A percentile compares a stretch with the other conserved stretches of the same genome.
phyloP scores from a whole-genome alignment of 2,329 filamentous ascomycete genomes.

The Aspergillus tanneri region DNA sequence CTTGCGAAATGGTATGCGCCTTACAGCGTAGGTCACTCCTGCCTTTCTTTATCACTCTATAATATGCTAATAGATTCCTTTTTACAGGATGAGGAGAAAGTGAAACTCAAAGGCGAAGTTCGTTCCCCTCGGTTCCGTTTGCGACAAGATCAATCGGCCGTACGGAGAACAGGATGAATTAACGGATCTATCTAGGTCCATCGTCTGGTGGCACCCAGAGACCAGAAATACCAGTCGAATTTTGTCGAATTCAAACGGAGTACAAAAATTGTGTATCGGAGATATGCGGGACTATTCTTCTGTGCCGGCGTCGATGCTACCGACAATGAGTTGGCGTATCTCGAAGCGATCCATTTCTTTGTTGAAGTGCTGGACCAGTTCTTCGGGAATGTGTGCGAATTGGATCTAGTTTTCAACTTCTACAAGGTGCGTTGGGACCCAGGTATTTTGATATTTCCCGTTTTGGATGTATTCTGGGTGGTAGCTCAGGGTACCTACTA shows the following conservation, averaged over 20 bases:
- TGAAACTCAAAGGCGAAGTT: constrained; percentile 97
- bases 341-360: constrained; percentile 99
- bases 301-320: constrained; percentile 99
- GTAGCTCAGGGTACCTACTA: not conserved
- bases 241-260: constrained; percentile 77
- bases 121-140: constrained; percentile 23
- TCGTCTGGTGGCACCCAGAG: constrained; percentile 92
- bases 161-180: constrained; percentile 11
- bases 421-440: constrained; percentile 56
- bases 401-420: constrained; percentile 79
- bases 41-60: constrained; percentile 1
- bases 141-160: not conserved
- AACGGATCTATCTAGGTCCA: constrained; percentile 63
- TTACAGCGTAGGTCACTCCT: constrained; percentile 64
- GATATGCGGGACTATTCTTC: constrained; percentile 97
- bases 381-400: constrained; percentile 97
- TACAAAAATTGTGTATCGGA: constrained; percentile 94
- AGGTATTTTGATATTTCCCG: too few relatives aligned
- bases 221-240: constrained; percentile 99
- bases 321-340: constrained; percentile 94
- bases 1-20: constrained; percentile 99
- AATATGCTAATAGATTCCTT: not conserved
- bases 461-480: not conserved
- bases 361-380: constrained; percentile 98
- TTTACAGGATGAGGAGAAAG: constrained; percentile 85